Evolutionary conservation across 768 basidiomycete genomes (phyloP).

Genomic region (Trametes villosa): DNA sequence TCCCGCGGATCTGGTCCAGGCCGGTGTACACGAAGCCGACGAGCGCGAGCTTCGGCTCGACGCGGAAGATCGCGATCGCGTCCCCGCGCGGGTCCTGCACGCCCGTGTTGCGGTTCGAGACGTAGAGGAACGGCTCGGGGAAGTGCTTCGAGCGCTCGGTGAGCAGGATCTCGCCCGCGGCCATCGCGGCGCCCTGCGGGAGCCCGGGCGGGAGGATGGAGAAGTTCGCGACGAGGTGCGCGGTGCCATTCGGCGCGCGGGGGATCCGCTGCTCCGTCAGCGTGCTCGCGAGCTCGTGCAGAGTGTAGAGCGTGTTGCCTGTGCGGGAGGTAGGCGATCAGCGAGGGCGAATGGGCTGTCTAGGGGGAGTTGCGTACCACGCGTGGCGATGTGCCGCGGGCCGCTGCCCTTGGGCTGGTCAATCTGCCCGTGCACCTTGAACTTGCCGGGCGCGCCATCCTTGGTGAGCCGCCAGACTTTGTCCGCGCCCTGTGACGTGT

Average conservation of each 20-base stretch:
- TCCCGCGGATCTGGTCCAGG: conserved; percentile 65
- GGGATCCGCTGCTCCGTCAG: conserved; percentile 64
- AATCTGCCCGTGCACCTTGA: conserved; percentile 62
- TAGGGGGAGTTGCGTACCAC: conserved; percentile 36
- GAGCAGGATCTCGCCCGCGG: conserved; percentile 67
- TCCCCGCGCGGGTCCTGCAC: conserved; percentile 57
- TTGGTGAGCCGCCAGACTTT: conserved; percentile 68
- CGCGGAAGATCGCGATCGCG: conserved; percentile 64
- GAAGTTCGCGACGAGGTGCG: conserved; percentile 54
- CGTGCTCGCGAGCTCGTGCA: conserved; percentile 62
- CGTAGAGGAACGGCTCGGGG: conserved; percentile 61
- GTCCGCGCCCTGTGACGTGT: conserved; percentile 56
- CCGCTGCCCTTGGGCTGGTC: conserved; percentile 66
- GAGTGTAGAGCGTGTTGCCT: conserved; percentile 55
- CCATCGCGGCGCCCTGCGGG: conserved; percentile 45
- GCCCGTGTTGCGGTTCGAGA: conserved; percentile 67
- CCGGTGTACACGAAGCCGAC: conserved; percentile 64
- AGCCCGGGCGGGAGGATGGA: conserved; percentile 51
- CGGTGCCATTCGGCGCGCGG: conserved; percentile 50
- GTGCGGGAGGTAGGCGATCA: conserved; percentile 6
- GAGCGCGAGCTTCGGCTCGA: conserved; percentile 47
- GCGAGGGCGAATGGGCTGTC: neutral
- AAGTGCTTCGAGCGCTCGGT: conserved; percentile 51
- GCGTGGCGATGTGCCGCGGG: conserved; percentile 51
- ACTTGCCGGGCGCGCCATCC: conserved; percentile 47